Evolutionary conservation across 2,329 filamentous ascomycete genomes (phyloP).

Genomic region (Ophiosphaerella herpotricha): DNA sequence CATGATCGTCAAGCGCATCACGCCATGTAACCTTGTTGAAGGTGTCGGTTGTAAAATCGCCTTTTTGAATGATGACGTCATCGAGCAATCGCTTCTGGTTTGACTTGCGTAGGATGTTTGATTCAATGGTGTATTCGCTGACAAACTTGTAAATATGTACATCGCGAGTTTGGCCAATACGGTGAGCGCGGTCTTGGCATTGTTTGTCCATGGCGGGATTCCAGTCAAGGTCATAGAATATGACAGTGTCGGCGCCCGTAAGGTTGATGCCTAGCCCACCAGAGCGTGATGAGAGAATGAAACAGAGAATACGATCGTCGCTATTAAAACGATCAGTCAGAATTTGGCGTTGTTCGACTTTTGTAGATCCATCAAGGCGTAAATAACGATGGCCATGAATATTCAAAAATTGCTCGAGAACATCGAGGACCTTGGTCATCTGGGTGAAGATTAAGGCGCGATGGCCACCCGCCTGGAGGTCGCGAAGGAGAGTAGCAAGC

Average conservation of each 20-base stretch:
- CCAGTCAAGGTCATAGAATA: slow-evolving; percentile 99
- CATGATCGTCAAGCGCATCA: slow-evolving; percentile 65
- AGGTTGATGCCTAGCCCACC: slow-evolving; percentile 95
- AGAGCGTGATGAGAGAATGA: slow-evolving; percentile 93
- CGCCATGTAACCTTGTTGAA: slow-evolving; percentile 77
- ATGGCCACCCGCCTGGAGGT: slow-evolving; percentile 86
- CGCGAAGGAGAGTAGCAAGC: slow-evolving; percentile 81
- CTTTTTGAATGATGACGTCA: slow-evolving; percentile 97
- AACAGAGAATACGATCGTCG: slow-evolving; percentile 87
- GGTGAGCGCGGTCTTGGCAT: slow-evolving; percentile 95
- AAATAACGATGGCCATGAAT: slow-evolving; percentile 98
- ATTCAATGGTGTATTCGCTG: slow-evolving; percentile 78
- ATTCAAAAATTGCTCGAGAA: slow-evolving; percentile 95
- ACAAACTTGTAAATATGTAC: slow-evolving; percentile 88
- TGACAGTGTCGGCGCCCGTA: slow-evolving; percentile 94
- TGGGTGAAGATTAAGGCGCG: slow-evolving; percentile 98
- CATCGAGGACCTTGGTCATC: slow-evolving; percentile 98
- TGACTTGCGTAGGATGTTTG: slow-evolving; percentile 94
- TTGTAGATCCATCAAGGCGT: slow-evolving; percentile 93
- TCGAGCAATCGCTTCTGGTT: slow-evolving; percentile 98
- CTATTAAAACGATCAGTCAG: slow-evolving; percentile 97
- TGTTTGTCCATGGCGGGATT: slow-evolving; percentile 99
- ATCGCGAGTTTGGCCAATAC: slow-evolving; percentile 95
- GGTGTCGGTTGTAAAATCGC: slow-evolving; percentile 96
- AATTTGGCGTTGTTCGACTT: slow-evolving; percentile 93